A percentile compares a stretch with the other conserved stretches of the same genome.
These are phyloP conservation scores for Lodderomyces margitis DNA, from an alignment of 1,139 yeast genomes.

Conservation along the genomic window DNA sequence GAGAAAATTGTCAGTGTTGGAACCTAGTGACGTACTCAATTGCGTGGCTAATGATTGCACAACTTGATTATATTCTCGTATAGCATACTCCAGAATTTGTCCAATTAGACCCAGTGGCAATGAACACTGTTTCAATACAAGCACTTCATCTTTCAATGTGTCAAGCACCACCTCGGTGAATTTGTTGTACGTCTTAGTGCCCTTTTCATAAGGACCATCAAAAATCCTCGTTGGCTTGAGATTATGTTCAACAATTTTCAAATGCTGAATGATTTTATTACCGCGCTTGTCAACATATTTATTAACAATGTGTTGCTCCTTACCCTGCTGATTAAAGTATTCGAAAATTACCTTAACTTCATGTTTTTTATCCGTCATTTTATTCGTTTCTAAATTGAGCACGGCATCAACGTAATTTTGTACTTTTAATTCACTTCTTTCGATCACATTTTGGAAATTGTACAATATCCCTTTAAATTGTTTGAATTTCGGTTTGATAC, in stretches of 20 bases:
- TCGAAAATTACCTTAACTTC: slow-evolving; percentile 31
- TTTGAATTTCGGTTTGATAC: slow-evolving; percentile 39
- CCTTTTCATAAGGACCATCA: slow-evolving; percentile 55
- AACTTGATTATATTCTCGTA: slow-evolving; percentile 22
- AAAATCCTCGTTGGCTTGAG: slow-evolving; percentile 40
- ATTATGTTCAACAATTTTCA: slow-evolving; percentile 28
- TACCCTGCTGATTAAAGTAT: slow-evolving; percentile 36
- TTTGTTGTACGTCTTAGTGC: slow-evolving; percentile 56
- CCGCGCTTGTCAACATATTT: slow-evolving; percentile 47
- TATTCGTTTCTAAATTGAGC: slow-evolving; percentile 8
- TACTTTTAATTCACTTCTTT: slow-evolving; percentile 44
- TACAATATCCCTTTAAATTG: slow-evolving; percentile 50
- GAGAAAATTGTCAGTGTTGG: slow-evolving; percentile 26
- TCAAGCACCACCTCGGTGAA: slow-evolving; percentile 55
- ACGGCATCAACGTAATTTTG: slow-evolving; percentile 31
- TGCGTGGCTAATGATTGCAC: slow-evolving; percentile 6
- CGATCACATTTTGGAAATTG: slow-evolving; percentile 45
- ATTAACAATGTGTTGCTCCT: slow-evolving; percentile 28
- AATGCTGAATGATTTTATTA: slow-evolving; percentile 43
- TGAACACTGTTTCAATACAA: slow-evolving; percentile 31
- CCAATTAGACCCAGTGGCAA: slow-evolving; percentile 17
- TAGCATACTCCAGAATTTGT: slow-evolving; percentile 23
- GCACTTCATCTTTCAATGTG: slow-evolving; percentile 48
- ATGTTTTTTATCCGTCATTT: slow-evolving; percentile 10
- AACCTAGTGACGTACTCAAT: neutral